These are phyloP conservation scores for Begonia loranthoides DNA, from an alignment of 306 rosid genomes.

Conservation along the genomic window DNA sequence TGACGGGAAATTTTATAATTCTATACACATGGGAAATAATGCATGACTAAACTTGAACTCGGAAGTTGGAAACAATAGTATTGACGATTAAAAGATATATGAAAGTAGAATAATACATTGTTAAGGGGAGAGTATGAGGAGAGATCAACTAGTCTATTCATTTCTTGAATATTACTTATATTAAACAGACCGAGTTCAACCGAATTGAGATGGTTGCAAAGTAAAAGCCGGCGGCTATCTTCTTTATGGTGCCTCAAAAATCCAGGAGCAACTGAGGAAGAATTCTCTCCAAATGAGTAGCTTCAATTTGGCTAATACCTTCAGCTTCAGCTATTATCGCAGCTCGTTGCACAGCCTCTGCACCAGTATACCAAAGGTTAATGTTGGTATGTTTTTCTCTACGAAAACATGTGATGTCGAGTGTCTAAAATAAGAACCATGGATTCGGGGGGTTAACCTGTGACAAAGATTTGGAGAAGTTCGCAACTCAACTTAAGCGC, in stretches of 20 bases:
- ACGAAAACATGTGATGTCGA: background rate
- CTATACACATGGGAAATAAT: too few species aligned
- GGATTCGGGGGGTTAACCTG: slow-evolving; percentile 28
- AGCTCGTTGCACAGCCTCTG: slow-evolving; percentile 78
- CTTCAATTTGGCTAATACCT: slow-evolving; percentile 52
- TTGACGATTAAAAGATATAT: too few species aligned
- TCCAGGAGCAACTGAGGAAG: slow-evolving; percentile 85
- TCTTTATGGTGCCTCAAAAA: slow-evolving; percentile 29
- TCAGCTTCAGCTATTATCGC: slow-evolving; percentile 74
- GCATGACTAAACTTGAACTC: too few species aligned
- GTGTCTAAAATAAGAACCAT: slow-evolving; percentile 11
- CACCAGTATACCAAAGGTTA: slow-evolving; percentile 15
- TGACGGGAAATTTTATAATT: background rate
- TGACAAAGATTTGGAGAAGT: slow-evolving; percentile 51
- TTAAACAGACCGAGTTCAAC: too few species aligned
- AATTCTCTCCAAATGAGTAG: slow-evolving; percentile 81
- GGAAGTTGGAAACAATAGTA: too few species aligned
- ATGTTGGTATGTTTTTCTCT: background rate
- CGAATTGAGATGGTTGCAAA: too few species aligned
- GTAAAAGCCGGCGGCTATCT: background rate
- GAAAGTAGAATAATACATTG: too few species aligned
- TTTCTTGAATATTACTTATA: too few species aligned
- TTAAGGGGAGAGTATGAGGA: too few species aligned
- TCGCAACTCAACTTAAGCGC: slow-evolving; percentile 52
- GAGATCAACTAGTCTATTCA: too few species aligned